These are phyloP conservation scores for Inonotus hispidus DNA, from an alignment of 1,284 basidiomycete genomes.

Conservation along the genomic window DNA sequence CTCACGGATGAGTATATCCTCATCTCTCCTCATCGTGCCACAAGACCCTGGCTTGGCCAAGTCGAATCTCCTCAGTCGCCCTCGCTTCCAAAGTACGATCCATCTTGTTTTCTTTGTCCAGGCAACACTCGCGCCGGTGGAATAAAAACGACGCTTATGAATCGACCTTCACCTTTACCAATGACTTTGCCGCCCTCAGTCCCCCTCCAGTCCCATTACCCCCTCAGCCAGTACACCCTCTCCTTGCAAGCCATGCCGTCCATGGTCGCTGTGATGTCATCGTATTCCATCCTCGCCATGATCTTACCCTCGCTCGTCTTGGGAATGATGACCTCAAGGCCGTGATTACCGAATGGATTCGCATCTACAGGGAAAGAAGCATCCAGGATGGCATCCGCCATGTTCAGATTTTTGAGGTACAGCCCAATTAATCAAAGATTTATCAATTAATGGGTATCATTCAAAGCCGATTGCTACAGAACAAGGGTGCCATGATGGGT, in stretches of 20 bases:
- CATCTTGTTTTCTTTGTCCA: constrained; percentile 86
- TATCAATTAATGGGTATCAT: not conserved
- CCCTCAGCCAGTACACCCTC: constrained; percentile 46
- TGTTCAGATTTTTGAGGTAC: constrained; percentile 86
- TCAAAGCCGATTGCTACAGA: constrained; percentile 42
- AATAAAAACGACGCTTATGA: constrained; percentile 64
- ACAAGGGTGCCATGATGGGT: constrained; percentile 95
- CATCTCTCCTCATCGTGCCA: constrained; percentile 79
- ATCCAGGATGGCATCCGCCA: constrained; percentile 65
- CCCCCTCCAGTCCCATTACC: constrained; percentile 48
- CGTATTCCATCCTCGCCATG: constrained; percentile 86
- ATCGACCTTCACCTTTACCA: constrained; percentile 72
- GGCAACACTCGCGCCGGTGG: constrained; percentile 82
- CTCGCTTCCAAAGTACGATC: constrained; percentile 66
- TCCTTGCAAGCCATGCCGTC: constrained; percentile 69
- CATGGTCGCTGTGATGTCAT: constrained; percentile 88
- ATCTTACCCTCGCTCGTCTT: constrained; percentile 84
- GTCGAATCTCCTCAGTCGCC: constrained; percentile 58
- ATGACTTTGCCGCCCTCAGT: constrained; percentile 84
- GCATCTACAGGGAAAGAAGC: constrained; percentile 62
- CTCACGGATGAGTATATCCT: constrained; percentile 76
- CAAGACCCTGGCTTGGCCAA: constrained; percentile 83
- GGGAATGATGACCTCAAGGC: constrained; percentile 53
- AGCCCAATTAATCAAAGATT: not conserved
- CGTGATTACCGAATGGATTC: constrained; percentile 75